Conservation (phyloP, 768 basidiomycete species). For the Pilatotrama ljubarskyi region DNA sequence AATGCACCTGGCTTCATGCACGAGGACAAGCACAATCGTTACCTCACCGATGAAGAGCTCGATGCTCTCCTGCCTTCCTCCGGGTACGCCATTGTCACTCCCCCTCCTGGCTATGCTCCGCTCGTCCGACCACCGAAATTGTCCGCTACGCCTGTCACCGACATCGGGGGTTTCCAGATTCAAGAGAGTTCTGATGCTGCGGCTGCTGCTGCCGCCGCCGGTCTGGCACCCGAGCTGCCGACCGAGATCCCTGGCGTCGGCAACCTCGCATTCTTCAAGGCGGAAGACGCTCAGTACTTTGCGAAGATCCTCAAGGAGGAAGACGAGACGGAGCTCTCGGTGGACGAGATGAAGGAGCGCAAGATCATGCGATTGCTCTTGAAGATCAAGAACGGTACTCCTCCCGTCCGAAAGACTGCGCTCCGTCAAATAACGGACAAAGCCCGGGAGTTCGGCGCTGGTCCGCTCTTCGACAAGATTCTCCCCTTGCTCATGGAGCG, state of each 20-base stretch:
- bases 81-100: slow-evolving; percentile 90
- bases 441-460: slow-evolving; percentile 97
- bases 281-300: slow-evolving; percentile 97
- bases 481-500: slow-evolving; percentile 97
- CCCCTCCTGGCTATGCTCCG: slow-evolving; percentile 92
- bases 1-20: slow-evolving; percentile 81
- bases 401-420: slow-evolving; percentile 96
- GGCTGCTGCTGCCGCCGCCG: slow-evolving; percentile 84
- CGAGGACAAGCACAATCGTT: slow-evolving; percentile 96
- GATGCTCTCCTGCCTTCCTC: slow-evolving; percentile 82
- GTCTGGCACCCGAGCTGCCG: slow-evolving; percentile 89
- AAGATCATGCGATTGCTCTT: slow-evolving; percentile 98
- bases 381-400: slow-evolving; percentile 99
- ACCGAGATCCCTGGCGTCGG: slow-evolving; percentile 99
- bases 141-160: slow-evolving; percentile 47
- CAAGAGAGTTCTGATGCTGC: slow-evolving; percentile 93
- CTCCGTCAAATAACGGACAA: slow-evolving; percentile 98
- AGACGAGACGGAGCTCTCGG: slow-evolving; percentile 87
- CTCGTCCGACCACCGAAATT: slow-evolving; percentile 59
- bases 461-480: slow-evolving; percentile 98
- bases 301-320: slow-evolving; percentile 95
- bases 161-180: slow-evolving; percentile 90
- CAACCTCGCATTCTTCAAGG: slow-evolving; percentile 95
- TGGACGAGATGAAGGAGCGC: slow-evolving; percentile 99
- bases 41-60: slow-evolving; percentile 93